Evolutionary conservation across 495 filamentous ascomycete genomes (phyloP), one percentile per base, ranked within the genome.

Genomic region (Tetracladium setigerum): DNA sequence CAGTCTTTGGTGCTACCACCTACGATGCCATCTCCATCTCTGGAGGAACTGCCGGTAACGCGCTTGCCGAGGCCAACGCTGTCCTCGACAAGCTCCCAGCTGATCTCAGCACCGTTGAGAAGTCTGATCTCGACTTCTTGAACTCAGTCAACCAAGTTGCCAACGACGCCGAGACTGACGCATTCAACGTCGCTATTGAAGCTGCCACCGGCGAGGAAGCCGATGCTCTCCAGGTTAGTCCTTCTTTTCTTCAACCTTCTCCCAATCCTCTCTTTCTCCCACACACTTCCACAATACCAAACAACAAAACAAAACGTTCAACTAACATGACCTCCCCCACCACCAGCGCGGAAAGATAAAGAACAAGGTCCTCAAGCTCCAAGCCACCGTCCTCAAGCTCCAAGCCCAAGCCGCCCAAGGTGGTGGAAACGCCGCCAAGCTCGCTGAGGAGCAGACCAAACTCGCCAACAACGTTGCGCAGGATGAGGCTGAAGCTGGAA

Each of bases 331-430:
- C 22, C 3, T 7, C 3, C 7, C 22, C 7, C 22, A 3, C 7
- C 22, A 56, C 8, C 65, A 72, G 64, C 68, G 67, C 30, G 72
- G 72, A 46, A 76, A 76, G 59, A 76, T 72, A 52, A 71, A 71
- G 64, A 76, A 76, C 62, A 76, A 76, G 64, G 70, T 76, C 38
- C 60, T 76, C 32, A 76, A 76, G 62, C 58, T 76, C 35, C 64
- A 66, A 44, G 59, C 68, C 24, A 58, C 49, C 30, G 56, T 59
- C 36, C 27, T 59, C n/a, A 49, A 46, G 1, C 40, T 53, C 15
- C 52, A 59, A 30, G 47, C 56, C 32, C 44, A 59, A 15, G 50
- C 41, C 15, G 56, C 56, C 3, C 56, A 59, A 32, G 56, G 56
- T n/a, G 46, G 50, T 37, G 47, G 46, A 27, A 32, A 17, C 16